phyloP scores from a whole-genome alignment of 441 rosid genomes.

The Erysimum pusillum region DNA sequence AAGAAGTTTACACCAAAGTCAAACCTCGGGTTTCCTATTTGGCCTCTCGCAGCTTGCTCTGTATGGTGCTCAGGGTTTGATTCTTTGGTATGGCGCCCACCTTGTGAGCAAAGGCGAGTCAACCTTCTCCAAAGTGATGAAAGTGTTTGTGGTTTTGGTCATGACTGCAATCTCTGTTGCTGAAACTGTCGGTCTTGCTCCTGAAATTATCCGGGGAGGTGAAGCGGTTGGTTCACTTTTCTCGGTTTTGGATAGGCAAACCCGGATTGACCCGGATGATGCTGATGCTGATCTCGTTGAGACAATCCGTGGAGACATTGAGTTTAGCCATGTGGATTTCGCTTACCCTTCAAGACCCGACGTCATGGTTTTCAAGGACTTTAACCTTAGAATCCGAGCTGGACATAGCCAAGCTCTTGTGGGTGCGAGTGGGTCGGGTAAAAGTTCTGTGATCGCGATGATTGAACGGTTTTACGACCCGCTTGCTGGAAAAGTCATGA shows the following conservation, averaged over 20 bases:
- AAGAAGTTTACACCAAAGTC: slow-evolving; percentile 79
- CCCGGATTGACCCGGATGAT: slow-evolving; percentile 91
- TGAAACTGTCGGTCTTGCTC: slow-evolving; percentile 98
- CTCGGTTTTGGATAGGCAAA: slow-evolving; percentile 81
- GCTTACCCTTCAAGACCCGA: slow-evolving; percentile 97
- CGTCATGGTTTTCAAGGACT: slow-evolving; percentile 77
- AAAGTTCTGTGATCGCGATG: slow-evolving; percentile 92
- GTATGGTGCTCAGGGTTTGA: slow-evolving; percentile 91
- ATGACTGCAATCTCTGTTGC: slow-evolving; percentile 97
- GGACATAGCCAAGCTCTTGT: slow-evolving; percentile 99
- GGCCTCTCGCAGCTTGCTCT: slow-evolving; percentile 97
- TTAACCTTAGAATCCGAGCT: slow-evolving; percentile 85
- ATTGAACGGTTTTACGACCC: slow-evolving; percentile 97
- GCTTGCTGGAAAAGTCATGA: slow-evolving; percentile 83
- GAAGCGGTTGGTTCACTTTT: slow-evolving; percentile 98
- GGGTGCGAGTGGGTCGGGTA: slow-evolving; percentile 97
- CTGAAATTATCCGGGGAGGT: slow-evolving; percentile 95
- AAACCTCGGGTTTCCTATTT: slow-evolving; percentile 85
- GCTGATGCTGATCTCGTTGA: slow-evolving; percentile 89
- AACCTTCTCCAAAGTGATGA: slow-evolving; percentile 97
- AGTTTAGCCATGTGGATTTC: slow-evolving; percentile 93
- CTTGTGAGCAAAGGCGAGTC: slow-evolving; percentile 88
- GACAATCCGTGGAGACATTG: slow-evolving; percentile 90
- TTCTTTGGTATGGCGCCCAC: slow-evolving; percentile 96
- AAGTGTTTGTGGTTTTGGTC: slow-evolving; percentile 94